These are phyloP conservation scores for Calycina marina DNA, from an alignment of 2,329 filamentous ascomycete species.

Conservation along the genomic window DNA sequence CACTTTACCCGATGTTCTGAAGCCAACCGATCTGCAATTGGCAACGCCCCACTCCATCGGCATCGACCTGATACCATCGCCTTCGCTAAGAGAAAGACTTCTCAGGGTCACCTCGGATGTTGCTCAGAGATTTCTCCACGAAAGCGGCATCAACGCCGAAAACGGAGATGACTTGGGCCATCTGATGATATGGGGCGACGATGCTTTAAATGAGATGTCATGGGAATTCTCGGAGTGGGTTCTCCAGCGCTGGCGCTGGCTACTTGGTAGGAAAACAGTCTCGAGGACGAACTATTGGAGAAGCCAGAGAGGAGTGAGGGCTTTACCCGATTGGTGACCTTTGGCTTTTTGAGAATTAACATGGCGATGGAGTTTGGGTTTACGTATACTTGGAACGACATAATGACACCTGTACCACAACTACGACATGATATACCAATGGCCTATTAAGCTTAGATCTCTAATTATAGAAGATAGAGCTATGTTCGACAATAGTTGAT, in stretches of 20 bases:
- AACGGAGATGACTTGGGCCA: slow-evolving; percentile 25
- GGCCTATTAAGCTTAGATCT: too few relatives aligned
- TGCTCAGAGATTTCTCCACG: slow-evolving; percentile 24
- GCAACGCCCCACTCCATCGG: slow-evolving; percentile 27
- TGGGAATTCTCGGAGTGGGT: slow-evolving; percentile 29
- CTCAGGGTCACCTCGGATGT: slow-evolving; percentile 24
- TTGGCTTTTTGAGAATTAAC: too few relatives aligned
- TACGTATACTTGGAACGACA: too few relatives aligned
- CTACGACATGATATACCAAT: background rate
- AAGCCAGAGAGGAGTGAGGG: slow-evolving; percentile 25
- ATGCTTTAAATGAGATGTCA: slow-evolving; percentile 27
- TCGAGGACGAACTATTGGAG: slow-evolving; percentile 28
- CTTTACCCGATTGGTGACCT: too few relatives aligned
- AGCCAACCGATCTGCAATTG: slow-evolving; percentile 26
- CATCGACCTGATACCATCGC: slow-evolving; percentile 29
- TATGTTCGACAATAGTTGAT: too few relatives aligned
- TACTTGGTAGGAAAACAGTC: slow-evolving; percentile 25
- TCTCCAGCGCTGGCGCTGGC: slow-evolving; percentile 27
- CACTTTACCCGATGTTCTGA: slow-evolving; percentile 22
- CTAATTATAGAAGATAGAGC: too few relatives aligned
- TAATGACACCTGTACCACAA: too few relatives aligned
- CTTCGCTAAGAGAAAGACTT: slow-evolving; percentile 25
- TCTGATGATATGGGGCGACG: slow-evolving; percentile 29
- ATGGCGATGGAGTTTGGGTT: too few relatives aligned
- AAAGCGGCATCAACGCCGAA: slow-evolving; percentile 24